Base-by-base conservation (phyloP, 495 filamentous ascomycete species). In the Annulohypoxylon maeteangense region DNA sequence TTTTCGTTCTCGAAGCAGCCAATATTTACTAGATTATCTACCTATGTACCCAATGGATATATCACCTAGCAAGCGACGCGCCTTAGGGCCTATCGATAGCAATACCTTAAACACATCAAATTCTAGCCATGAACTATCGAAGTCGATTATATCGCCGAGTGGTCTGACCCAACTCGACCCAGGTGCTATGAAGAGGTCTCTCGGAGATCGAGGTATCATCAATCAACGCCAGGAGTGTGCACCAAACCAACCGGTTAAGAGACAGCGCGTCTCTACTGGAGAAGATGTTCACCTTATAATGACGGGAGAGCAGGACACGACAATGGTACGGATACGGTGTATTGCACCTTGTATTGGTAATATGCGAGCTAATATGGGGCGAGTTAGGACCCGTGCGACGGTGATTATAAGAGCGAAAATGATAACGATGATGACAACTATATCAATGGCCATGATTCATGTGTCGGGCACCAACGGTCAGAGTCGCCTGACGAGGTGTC, bases 31-130 rank as follows among this genome's bases (percentile, higher is more conserved):
- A 53, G 5, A 3, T 14, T 14, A 18, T 18, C 7, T 12, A 32
- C 22, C 12, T 51, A n/a, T 54, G 11, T 1, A 1, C 6, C 32
- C 36, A 18, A 81, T 84, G 81, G 74, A 80, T 59, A 71, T 78
- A 42, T 76, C 78, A 44, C 81, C 82, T 1, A 68, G 60, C 59
- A 82, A 83, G 60, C 77, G 84, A 77, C 83, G 83, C 80, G 83
- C 78, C 55, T 81, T 86, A 12, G 80, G 72, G 25, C 70, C 76
- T 0, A 67, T 83, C 12, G 78, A 84, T 68, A 78, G 76, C 40
- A 86, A 86, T 75, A 73, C 80, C 4, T 67, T 70, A 67, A 68
- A 47, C 4, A 31, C 75, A 8, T 20, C 62, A 1, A 25, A 25
- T 18, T 71, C 67, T 22, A 71, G 71, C 34, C 20, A 31, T 18